Evolutionary conservation across 805 yeast species (phyloP).

Genomic region (Wilhelminamyces savonicus): DNA sequence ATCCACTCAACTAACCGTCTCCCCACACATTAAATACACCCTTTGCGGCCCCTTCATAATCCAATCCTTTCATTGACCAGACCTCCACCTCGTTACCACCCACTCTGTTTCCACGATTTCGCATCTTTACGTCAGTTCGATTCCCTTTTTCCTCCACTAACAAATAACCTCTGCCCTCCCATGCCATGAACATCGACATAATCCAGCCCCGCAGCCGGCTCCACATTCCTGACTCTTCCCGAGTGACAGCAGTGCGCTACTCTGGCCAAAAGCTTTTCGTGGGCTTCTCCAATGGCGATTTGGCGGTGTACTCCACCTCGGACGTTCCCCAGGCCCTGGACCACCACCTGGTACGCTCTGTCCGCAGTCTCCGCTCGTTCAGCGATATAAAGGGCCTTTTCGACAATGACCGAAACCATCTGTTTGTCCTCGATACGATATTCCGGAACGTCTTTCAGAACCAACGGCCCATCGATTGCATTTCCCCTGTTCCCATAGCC

Average conservation of each 20-base stretch:
- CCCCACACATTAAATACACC: too few relatives aligned
- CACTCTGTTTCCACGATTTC: too few relatives aligned
- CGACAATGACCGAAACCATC: conserved; percentile 13
- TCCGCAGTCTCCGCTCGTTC: conserved; percentile 20
- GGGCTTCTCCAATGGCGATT: conserved; percentile 32
- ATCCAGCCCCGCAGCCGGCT: conserved; percentile 31
- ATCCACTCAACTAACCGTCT: too few relatives aligned
- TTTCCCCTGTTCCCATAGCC: conserved; percentile 9
- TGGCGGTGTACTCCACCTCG: conserved; percentile 15
- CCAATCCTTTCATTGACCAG: too few relatives aligned
- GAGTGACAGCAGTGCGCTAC: too few relatives aligned
- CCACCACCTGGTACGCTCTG: too few relatives aligned
- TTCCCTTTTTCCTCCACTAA: conserved; percentile 1
- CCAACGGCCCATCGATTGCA: conserved; percentile 11
- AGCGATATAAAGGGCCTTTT: conserved; percentile 16
- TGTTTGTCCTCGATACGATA: conserved; percentile 12
- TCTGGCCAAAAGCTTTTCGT: too few relatives aligned
- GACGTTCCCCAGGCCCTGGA: conserved; percentile 5
- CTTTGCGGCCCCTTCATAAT: too few relatives aligned
- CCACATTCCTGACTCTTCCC: too few relatives aligned
- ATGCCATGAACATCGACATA: conserved; percentile 31
- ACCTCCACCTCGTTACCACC: too few relatives aligned
- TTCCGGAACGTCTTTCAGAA: conserved; percentile 14
- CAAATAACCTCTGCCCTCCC: not conserved
- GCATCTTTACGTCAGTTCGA: too few relatives aligned